Conservation (phyloP, 768 basidiomycete species). For the Chiua virens region DNA sequence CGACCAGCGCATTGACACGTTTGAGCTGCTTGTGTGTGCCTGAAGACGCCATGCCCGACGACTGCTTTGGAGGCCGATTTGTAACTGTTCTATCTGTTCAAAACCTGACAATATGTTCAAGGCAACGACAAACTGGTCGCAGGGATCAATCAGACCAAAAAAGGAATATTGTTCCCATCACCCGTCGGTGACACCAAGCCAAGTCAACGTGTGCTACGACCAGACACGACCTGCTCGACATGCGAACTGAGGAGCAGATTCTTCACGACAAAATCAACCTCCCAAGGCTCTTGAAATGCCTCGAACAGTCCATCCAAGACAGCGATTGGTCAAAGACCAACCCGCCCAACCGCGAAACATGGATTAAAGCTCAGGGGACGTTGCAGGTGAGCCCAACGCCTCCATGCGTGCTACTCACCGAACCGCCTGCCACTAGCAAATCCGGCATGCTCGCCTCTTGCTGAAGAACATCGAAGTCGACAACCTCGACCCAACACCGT, state of each 20-base stretch:
- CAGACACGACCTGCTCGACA: conserved; percentile 11
- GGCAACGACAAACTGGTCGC: not conserved
- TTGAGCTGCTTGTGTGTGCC: conserved; percentile 16
- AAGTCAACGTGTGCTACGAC: not conserved
- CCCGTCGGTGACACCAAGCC: not conserved
- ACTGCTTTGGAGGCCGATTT: not conserved
- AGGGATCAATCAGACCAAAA: conserved; percentile 11
- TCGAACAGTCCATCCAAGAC: conserved; percentile 53
- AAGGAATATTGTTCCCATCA: conserved; percentile 28
- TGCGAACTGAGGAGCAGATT: conserved; percentile 32
- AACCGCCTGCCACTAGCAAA: conserved; percentile 29
- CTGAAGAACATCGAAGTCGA: conserved; percentile 58
- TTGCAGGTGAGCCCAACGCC: conserved; percentile 48
- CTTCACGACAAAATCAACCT: conserved; percentile 71
- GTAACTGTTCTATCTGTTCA: not conserved
- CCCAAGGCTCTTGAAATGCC: conserved; percentile 53
- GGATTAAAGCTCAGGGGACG: conserved; percentile 56
- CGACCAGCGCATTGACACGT: conserved; percentile 37
- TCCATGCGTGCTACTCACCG: not conserved
- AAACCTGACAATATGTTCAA: not conserved
- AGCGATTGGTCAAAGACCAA: conserved; percentile 35
- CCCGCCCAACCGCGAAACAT: conserved; percentile 33
- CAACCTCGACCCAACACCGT: conserved; percentile 45
- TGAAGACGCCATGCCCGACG: conserved; percentile 22
- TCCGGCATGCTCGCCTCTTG: conserved; percentile 58